Percentiles rank a stretch among this genome's conserved stretches.
These are phyloP conservation scores for Arabis alpina DNA, from an alignment of 345 rosid genomes.

Conservation along the genomic window DNA sequence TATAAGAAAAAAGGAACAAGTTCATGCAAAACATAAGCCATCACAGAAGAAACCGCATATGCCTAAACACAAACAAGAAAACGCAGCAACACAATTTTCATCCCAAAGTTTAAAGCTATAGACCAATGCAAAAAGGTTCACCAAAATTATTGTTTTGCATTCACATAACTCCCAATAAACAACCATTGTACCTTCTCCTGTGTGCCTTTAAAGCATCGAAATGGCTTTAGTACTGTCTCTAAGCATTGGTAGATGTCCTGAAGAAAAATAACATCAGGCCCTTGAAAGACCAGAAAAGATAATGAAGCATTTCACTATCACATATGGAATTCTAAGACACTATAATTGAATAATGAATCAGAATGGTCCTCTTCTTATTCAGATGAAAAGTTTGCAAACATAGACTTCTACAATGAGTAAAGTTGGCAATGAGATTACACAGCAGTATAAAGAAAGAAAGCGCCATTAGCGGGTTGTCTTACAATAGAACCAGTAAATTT, in stretches of 20 bases:
- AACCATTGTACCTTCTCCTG: constrained; percentile 99
- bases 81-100: background rate
- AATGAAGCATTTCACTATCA: constrained; percentile 28
- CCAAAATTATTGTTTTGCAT: constrained; percentile 34
- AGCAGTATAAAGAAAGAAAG: constrained; percentile 47
- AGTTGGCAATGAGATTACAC: constrained; percentile 56
- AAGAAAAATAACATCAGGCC: constrained; percentile 84
- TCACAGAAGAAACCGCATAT: constrained; percentile 43
- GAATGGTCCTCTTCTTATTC: constrained; percentile 36
- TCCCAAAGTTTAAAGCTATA: constrained; percentile 10
- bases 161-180: constrained; percentile 64
- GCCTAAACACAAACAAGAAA: background rate
- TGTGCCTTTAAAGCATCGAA: constrained; percentile 82
- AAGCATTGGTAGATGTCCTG: constrained; percentile 84
- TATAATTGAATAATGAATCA: constrained; percentile 9
- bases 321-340: background rate
- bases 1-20: background rate
- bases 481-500: constrained; percentile 94
- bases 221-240: constrained; percentile 79
- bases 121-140: constrained; percentile 14
- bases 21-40: constrained; percentile 10
- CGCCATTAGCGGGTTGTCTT: constrained; percentile 93
- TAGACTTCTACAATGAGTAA: constrained; percentile 54
- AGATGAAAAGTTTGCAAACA: constrained; percentile 31
- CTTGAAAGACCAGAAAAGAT: constrained; percentile 44